Evolutionary conservation across 2,329 filamentous ascomycete species (phyloP).

Genomic region (Tolypocladium ovalisporum): DNA sequence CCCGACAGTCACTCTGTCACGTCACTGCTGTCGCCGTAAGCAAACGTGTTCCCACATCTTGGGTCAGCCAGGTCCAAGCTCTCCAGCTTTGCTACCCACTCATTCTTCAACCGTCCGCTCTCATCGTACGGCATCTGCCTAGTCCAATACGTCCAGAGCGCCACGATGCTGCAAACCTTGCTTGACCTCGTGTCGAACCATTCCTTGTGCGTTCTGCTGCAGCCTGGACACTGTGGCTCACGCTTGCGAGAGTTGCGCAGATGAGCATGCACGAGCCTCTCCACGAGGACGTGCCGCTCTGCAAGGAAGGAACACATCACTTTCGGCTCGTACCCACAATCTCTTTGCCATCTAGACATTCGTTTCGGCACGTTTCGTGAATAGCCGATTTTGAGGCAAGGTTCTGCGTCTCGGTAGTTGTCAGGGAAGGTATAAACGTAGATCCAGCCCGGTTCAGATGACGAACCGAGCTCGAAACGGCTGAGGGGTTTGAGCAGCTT

Average conservation of each 20-base stretch:
- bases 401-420: not conserved
- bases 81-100: not conserved
- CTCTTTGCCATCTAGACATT: not conserved
- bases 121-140: not conserved
- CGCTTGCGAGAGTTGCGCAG: not conserved
- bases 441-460: not conserved
- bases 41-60: not conserved
- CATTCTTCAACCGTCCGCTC: not conserved
- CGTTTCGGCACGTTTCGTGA: not conserved
- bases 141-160: not conserved
- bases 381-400: not conserved
- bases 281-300: not conserved
- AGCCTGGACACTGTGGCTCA: not conserved
- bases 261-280: not conserved
- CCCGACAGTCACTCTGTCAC: not conserved
- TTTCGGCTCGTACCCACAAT: not conserved
- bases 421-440: not conserved
- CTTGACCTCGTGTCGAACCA: not conserved
- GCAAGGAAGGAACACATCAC: not conserved
- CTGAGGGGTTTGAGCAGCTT: not conserved
- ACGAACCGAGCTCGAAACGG: not conserved
- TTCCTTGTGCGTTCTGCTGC: not conserved
- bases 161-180: not conserved
- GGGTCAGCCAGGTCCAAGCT: not conserved
- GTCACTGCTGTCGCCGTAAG: not conserved